Evolutionary conservation across 805 yeast species (phyloP), one percentile per base, ranked within the genome.

Genomic region (Kuraishia piskuri): DNA sequence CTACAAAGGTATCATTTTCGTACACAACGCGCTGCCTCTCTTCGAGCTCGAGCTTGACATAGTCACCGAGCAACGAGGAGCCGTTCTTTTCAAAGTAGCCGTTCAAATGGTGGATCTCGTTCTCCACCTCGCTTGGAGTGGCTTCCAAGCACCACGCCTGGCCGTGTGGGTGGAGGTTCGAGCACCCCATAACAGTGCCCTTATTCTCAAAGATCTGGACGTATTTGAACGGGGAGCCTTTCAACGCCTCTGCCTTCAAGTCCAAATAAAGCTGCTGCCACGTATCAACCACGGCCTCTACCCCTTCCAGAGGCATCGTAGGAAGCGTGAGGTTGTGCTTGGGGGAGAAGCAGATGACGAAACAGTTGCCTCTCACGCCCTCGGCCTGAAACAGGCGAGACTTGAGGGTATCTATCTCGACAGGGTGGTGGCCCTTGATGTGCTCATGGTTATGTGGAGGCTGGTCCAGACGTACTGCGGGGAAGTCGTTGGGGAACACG

Each of bases 151-250:
- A 80, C 92, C 92, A 86, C 14, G 86, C 88, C 68, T 86, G 92
- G 24, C 91, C 89, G 62, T 86, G 92, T 7, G 91, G 90, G 67
- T 86, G 92, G 2, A 89, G 86, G 62, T 86, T 86, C 2, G 90
- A 84, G 62, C 91, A 86, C 45, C 91, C 91, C 91, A 86, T 86
- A 5, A 88, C 86, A 46, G 82, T 72, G 26, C 91, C 91, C 66
- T 86, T 86, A 65, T 86, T 86, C 64, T 86, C 92, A 63, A 86
- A 86, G 44, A 86, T 82, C 68, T 85, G 90, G 56, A 85, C 67
- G 66, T 86, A 84, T 57, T 74, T 74, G 63, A 64, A 78, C 26
- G 86, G 80, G 31, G 66, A 68, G n/a, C 67, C 65, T 19, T 61
- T 59, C 6, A 12, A 12, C 3, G 68, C 68, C 57, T 76, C 75